Conservation (phyloP, 2,329 filamentous ascomycete genomes). For the Trichophyton verrucosum region DNA sequence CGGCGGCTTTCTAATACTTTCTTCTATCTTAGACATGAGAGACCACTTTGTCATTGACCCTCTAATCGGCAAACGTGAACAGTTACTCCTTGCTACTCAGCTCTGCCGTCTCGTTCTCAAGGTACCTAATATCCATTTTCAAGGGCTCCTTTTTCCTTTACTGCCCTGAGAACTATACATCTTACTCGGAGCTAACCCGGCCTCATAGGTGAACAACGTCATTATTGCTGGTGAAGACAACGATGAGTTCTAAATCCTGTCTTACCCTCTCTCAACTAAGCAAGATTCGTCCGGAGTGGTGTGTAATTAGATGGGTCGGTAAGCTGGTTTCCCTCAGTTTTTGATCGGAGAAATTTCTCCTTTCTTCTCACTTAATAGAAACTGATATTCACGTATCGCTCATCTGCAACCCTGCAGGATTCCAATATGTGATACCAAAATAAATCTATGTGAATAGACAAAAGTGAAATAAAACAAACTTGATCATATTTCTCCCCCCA, state of each 20-base stretch:
- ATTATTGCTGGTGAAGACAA: slow-evolving; percentile 82
- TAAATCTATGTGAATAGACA: neutral
- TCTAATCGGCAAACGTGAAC: slow-evolving; percentile 94
- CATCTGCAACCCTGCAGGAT: neutral
- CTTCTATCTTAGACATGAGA: slow-evolving; percentile 60
- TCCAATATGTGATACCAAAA: neutral
- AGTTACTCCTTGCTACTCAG: slow-evolving; percentile 90
- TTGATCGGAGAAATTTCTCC: neutral
- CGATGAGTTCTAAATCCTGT: slow-evolving; percentile 57
- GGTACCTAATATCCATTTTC: slow-evolving; percentile 34
- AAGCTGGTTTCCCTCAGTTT: neutral
- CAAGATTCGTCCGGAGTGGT: neutral
- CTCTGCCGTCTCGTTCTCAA: slow-evolving; percentile 96
- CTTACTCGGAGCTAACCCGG: slow-evolving; percentile 13
- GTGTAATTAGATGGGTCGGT: neutral
- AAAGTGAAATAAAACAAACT: neutral
- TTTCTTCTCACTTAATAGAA: neutral
- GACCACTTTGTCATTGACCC: slow-evolving; percentile 97
- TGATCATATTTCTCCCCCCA: neutral
- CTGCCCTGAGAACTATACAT: neutral
- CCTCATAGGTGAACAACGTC: slow-evolving; percentile 64
- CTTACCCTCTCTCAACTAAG: neutral
- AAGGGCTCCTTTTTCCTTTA: neutral
- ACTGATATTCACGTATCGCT: neutral
- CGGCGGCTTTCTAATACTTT: slow-evolving; percentile 7